phyloP scores from a whole-genome alignment of 768 basidiomycete species.

The Russula emetica region DNA sequence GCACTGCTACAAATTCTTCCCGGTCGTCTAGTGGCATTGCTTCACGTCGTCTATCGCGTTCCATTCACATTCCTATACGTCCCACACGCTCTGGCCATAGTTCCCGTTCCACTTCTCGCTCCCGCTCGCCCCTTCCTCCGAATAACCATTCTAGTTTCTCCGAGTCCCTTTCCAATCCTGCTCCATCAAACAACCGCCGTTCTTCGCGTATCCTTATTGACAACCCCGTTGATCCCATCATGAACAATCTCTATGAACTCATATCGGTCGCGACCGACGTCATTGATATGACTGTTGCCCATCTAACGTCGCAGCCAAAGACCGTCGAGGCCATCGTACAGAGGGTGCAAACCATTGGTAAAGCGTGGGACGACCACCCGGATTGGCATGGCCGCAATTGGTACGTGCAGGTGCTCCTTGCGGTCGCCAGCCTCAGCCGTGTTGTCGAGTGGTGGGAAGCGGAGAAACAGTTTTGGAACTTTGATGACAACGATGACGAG shows the following conservation, averaged over 20 bases:
- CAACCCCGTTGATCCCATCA: constrained; percentile 84
- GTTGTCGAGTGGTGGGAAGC: constrained; percentile 99
- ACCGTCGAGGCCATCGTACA: constrained; percentile 83
- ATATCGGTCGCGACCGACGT: constrained; percentile 93
- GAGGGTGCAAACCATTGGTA: constrained; percentile 86
- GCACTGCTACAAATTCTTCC: constrained; percentile 33
- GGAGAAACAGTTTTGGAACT: constrained; percentile 99
- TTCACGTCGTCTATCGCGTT: constrained; percentile 80
- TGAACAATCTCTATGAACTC: constrained; percentile 85
- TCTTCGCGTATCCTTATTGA: constrained; percentile 81
- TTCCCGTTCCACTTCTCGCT: constrained; percentile 92
- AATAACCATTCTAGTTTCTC: constrained; percentile 63
- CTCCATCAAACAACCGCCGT: constrained; percentile 51
- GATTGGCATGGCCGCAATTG: constrained; percentile 97
- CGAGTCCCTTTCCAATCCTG: constrained; percentile 38
- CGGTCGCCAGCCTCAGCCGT: constrained; percentile 90
- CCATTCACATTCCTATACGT: constrained; percentile 69
- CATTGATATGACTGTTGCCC: constrained; percentile 79
- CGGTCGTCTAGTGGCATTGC: constrained; percentile 38
- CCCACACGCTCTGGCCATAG: constrained; percentile 70
- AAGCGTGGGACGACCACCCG: constrained; percentile 95
- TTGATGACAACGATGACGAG: constrained; percentile 87
- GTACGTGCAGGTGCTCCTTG: constrained; percentile 96
- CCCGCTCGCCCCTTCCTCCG: constrained; percentile 85
- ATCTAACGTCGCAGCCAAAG: constrained; percentile 83